Evolutionary conservation across 148 eudicot species (phyloP).

Genomic region (Nyssa sinensis): DNA sequence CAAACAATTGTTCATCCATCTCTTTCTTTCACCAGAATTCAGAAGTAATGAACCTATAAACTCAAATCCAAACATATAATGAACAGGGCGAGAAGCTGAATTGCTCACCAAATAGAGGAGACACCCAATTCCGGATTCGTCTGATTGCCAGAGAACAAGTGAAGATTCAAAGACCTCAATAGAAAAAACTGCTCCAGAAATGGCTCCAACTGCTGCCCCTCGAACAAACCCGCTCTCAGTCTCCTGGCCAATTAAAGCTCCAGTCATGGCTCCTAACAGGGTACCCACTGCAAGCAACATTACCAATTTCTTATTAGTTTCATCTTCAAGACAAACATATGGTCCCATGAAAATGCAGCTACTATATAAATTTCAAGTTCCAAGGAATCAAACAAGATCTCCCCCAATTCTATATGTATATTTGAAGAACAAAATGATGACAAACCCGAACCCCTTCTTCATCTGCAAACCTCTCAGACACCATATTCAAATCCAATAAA

Average conservation of each 20-base stretch:
- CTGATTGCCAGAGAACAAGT: constrained; percentile 85
- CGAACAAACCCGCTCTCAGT: constrained; percentile 96
- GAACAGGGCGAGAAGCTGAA: constrained; percentile 1
- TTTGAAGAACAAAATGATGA: neutral
- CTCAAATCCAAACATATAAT: neutral
- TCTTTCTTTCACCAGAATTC: neutral
- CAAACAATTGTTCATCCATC: neutral
- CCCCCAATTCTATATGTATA: neutral
- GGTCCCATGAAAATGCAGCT: constrained; percentile 3
- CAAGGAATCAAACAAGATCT: neutral
- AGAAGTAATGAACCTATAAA: neutral
- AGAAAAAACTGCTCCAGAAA: constrained; percentile 98
- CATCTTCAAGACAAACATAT: neutral
- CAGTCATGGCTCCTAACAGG: constrained; percentile 91
- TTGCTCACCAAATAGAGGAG: constrained; percentile 77
- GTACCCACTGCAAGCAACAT: constrained; percentile 77
- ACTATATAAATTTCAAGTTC: neutral
- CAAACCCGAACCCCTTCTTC: neutral
- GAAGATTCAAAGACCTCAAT: constrained; percentile 97
- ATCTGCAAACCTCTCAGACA: neutral
- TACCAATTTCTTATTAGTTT: constrained; percentile 14
- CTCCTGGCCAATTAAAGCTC: constrained; percentile 96
- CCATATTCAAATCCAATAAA: constrained; percentile 5
- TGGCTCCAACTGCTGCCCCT: constrained; percentile 98
- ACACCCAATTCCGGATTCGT: constrained; percentile 89